Base-by-base conservation (phyloP, 495 filamentous ascomycete genomes). In the Amorphotheca resinae region DNA sequence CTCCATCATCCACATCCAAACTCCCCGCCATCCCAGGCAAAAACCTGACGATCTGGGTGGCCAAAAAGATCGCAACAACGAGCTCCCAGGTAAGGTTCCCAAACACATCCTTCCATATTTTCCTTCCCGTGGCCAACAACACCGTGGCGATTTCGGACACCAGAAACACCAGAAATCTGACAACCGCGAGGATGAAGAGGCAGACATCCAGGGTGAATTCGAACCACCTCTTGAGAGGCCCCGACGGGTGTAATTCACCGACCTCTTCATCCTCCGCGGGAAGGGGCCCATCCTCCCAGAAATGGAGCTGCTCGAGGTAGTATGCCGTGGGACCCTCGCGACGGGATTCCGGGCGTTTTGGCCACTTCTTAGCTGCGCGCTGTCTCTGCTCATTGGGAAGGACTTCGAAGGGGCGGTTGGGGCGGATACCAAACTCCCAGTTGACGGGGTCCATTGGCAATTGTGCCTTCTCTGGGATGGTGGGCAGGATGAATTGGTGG, bases 401-500 rank as follows among this genome's bases (percentile, higher is more conserved):
- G 33, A 3, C 15, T 15, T 33, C 17, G 25, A 49, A 48, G 9
- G 45, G 45, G 9, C 45, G 32, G 9, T 43, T 23, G 8, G 45
- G 39, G 2, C 45, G 45, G 18, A 31, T 23, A 14, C 14, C 14
- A 6, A 16, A 23, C 22, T 20, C 1, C 45, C 45, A 43, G 22
- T 43, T 22, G 15, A 48, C 12, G 5, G 43, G 41, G 7, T 36
- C 21, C 41, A 44, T 44, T 17, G 14, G 22, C 14, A 20, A 18
- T 4, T 8, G 15, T 4, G 15, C 2, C 6, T 20, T 18, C 18
- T 37, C 34, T 18, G 14, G 14, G 15, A 37, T 21, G 18, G 18
- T 37, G 3, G 34, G 9, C 34, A 37, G 25, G 25, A 28, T 5
- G 25, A 28, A 21, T 18, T 37, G 34, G 6, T 15, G 14, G 34